Conservation (phyloP, 148 eudicot species). For the Silene uniflora region DNA sequence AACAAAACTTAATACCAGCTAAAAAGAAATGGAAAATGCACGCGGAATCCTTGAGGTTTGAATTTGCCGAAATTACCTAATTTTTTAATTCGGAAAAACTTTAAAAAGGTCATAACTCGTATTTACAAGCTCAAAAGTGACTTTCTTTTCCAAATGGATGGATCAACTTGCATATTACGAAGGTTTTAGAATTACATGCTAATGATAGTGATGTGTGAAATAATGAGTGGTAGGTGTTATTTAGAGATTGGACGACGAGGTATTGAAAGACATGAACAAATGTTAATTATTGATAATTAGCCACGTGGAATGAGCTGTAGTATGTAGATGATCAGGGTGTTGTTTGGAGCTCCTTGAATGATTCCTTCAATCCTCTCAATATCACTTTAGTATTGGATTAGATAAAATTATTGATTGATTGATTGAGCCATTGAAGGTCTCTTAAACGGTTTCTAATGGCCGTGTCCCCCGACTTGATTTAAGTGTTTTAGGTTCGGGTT, state of each 20-base stretch:
- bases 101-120: too few relatives aligned
- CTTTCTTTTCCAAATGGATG: too few relatives aligned
- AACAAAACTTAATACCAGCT: too few relatives aligned
- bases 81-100: too few relatives aligned
- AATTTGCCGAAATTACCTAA: too few relatives aligned
- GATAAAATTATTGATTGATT: too few relatives aligned
- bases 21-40: too few relatives aligned
- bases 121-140: too few relatives aligned
- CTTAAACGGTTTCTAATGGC: not conserved
- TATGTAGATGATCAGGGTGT: not conserved
- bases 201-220: not conserved
- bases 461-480: not conserved
- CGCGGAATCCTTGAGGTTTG: too few relatives aligned
- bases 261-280: not conserved
- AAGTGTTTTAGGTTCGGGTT: too few relatives aligned
- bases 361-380: too few relatives aligned
- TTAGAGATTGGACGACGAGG: not conserved
- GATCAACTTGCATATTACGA: not conserved
- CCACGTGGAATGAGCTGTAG: constrained; percentile 17
- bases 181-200: not conserved
- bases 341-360: not conserved
- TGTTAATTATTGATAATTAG: not conserved
- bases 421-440: not conserved
- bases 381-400: too few relatives aligned
- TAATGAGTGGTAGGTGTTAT: constrained; percentile 2